Conservation (phyloP, 768 basidiomycete species). For the Lentinula detonsa region DNA sequence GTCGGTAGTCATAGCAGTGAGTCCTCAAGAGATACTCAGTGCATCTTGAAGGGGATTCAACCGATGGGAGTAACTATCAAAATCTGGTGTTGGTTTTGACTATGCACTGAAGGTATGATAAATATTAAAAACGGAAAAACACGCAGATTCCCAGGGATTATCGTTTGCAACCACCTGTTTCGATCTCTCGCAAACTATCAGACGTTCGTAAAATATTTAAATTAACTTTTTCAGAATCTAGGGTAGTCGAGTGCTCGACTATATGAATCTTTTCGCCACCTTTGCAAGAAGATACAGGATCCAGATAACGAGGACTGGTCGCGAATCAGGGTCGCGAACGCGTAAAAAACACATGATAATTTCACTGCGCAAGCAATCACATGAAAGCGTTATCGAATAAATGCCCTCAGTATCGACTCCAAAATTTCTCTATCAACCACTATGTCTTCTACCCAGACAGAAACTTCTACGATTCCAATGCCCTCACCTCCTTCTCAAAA, state of each 20-base stretch:
- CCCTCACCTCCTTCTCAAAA: constrained; percentile 12
- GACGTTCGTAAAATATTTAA: too few species aligned
- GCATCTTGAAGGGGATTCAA: too few species aligned
- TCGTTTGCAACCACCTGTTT: too few species aligned
- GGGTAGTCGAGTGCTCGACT: too few species aligned
- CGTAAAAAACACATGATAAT: neutral
- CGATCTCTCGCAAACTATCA: too few species aligned
- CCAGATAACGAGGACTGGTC: neutral
- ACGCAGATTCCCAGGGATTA: too few species aligned
- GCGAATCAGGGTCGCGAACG: neutral
- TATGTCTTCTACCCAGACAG: constrained; percentile 16
- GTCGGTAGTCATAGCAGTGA: too few species aligned
- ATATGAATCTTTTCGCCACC: too few species aligned
- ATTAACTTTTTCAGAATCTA: too few species aligned
- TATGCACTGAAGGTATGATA: neutral
- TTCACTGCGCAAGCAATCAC: neutral
- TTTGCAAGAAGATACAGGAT: too few species aligned
- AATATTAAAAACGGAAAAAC: too few species aligned
- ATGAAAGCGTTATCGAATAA: neutral
- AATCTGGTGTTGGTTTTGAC: neutral
- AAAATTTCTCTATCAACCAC: constrained; percentile 6
- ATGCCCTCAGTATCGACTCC: neutral
- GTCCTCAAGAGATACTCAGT: too few species aligned
- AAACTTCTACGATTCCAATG: constrained; percentile 15
- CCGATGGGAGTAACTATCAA: neutral